phyloP scores from a whole-genome alignment of 2,329 filamentous ascomycete species.

The Aspergillus versicolor region DNA sequence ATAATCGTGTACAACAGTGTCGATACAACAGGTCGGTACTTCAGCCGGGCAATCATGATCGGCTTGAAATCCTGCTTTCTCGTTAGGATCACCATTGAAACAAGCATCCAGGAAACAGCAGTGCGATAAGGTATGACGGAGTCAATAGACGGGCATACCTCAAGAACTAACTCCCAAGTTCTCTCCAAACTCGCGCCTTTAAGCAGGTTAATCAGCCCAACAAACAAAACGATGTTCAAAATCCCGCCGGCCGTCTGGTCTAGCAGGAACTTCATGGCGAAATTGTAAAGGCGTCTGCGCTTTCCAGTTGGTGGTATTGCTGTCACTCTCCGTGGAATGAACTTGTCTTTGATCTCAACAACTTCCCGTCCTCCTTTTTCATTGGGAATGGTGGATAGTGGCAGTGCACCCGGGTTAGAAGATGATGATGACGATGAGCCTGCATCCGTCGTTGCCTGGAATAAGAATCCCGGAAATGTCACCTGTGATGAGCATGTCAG shows the following conservation, averaged over 20 bases:
- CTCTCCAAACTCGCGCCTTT: constrained; percentile 31
- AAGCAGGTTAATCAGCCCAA: constrained; percentile 53
- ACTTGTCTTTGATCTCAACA: constrained; percentile 14
- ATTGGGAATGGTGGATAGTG: background rate
- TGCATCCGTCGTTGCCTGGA: background rate
- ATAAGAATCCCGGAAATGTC: constrained; percentile 66
- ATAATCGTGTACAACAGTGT: constrained; percentile 69
- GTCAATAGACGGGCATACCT: constrained; percentile 25
- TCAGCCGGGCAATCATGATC: constrained; percentile 68
- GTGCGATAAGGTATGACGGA: background rate
- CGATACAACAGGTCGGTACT: constrained; percentile 70
- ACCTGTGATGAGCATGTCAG: background rate
- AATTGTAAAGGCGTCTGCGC: constrained; percentile 47
- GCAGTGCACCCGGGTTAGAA: background rate
- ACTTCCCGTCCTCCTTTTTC: background rate
- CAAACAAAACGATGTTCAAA: constrained; percentile 58
- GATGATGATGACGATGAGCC: background rate
- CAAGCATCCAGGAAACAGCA: background rate
- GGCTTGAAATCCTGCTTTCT: constrained; percentile 59
- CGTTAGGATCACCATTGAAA: background rate
- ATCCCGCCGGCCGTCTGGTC: constrained; percentile 59
- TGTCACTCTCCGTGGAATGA: background rate
- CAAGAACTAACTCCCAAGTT: constrained; percentile 29
- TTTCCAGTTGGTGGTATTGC: background rate
- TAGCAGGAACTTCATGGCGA: constrained; percentile 55